Base-by-base conservation (phyloP, 164 flowering plant genomes). In the Vitis rupestris region DNA sequence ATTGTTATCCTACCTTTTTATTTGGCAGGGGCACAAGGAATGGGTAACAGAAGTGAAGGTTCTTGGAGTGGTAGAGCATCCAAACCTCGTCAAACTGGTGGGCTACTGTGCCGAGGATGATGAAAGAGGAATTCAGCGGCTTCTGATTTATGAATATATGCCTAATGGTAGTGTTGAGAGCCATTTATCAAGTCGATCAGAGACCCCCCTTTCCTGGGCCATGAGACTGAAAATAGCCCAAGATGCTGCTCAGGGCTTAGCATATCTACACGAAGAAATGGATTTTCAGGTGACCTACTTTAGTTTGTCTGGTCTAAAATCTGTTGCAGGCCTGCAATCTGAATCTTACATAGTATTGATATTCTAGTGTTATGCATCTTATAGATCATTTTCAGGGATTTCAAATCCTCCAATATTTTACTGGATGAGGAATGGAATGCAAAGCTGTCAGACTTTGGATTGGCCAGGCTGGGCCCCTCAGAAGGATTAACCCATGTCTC, bases 11-110 rank as follows among this genome's bases (percentile, higher is more conserved):
- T 62, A 10, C 53, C 61, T 65, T 10, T 65, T 65, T 11, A 23
- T 50, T 16, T 59, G n/a, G 68, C 78, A 95, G 98, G 99, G 99
- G 12, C 97, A 95, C 81, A 95, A 88, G 79, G 98, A 95, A 76
- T 95, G 99, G 99, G 94, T 93, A 62, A 93, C 97, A 51, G 99
- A 95, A 84, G 99, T 95, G 16, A 86, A 90, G 83, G 86, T 93
- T 55, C 89, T 95, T 17, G 98, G 99, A 15, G 88, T 91, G 62
- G 97, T 88, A 52, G 94, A 93, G 57, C 99, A 95, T 78, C 93
- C 90, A 50, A 91, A 95, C 75, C 97, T 95, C 69, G 99, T 95
- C 16, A 95, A 93, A 75, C 58, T 95, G 54, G 67, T 91, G 65
- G 99, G 99, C 3, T 90, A 93, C 70, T 95, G 99, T 73, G 97